Evolutionary conservation across 306 rosid species (phyloP), one percentile per base, ranked within the genome.

Genomic region (Fagus sylvatica): DNA sequence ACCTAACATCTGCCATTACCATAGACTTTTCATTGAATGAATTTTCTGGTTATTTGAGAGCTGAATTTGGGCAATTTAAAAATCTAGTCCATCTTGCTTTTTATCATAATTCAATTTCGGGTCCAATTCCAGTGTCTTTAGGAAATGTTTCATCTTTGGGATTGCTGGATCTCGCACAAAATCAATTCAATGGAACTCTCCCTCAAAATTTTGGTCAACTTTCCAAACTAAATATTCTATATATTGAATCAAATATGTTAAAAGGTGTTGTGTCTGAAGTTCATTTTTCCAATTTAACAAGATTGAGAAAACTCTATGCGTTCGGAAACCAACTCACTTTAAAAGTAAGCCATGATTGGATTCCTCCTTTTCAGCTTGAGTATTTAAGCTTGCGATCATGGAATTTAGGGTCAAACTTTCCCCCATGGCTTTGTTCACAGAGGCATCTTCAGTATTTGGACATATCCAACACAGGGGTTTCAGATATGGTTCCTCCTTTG

Each of bases 201-300:
- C 80, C 73, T 13, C 22, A 57, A 37, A 56, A n/a, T 34, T 5
- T 83, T 64, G 22, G 78, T 55, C 6, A 17, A 13, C 83, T 79
- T 36, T 46, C 53, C 12, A 59, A 59, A 28, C 66, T 30, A 9
- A 46, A 75, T 48, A 9, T 22, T 75, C 1, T 0, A 46, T 3
- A 15, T 1, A 9, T 79, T 59, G 56, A 1, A 34, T 11, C 1
- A 2, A 81, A 87, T 73, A 17, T 17, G 39, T 62, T 84, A 16
- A 2, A 73, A 39, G 88, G 88, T 69, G 37, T 17, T 19, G 74
- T 84, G 37, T 78, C 83, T 3, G 28, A 40, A 28, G 57, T 73
- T 76, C 34, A 79, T 59, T 39, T 79, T 46, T 19, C 74, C 53
- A 66, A 43, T 1, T 30, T 54, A 2, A 67, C 59, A 19, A 73